phyloP scores from a whole-genome alignment of 495 filamentous ascomycete genomes.

The Annulohypoxylon nitens region DNA sequence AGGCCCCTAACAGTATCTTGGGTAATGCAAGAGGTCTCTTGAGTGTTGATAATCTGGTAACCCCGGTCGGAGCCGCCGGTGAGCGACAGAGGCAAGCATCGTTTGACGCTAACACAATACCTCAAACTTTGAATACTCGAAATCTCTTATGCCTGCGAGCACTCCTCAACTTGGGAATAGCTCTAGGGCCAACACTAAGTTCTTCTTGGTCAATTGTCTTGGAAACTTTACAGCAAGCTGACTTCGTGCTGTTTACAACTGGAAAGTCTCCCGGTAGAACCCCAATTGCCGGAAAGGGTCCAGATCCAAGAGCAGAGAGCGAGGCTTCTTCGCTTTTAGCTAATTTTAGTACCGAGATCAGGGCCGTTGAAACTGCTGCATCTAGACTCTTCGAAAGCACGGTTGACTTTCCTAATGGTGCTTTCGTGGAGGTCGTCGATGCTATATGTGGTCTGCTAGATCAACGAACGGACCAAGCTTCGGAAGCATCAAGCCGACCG shows the following conservation, averaged over 20 bases:
- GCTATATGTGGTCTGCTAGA: constrained; percentile 78
- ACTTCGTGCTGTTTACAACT: constrained; percentile 79
- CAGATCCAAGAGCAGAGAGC: constrained; percentile 58
- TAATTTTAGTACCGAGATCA: constrained; percentile 81
- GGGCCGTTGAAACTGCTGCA: constrained; percentile 90
- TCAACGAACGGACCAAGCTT: constrained; percentile 51
- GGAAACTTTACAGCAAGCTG: constrained; percentile 91
- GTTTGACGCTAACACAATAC: constrained; percentile 56
- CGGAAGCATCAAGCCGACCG: constrained; percentile 51
- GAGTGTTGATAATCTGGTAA: constrained; percentile 72
- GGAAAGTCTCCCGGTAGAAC: constrained; percentile 63
- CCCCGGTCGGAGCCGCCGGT: constrained; percentile 59
- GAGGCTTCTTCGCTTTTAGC: constrained; percentile 65
- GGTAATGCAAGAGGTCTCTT: constrained; percentile 73
- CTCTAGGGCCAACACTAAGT: constrained; percentile 87
- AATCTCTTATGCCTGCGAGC: constrained; percentile 92
- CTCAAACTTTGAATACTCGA: constrained; percentile 79
- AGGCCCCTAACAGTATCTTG: constrained; percentile 66
- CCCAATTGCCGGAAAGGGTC: constrained; percentile 57
- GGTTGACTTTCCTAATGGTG: constrained; percentile 81
- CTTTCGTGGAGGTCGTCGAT: constrained; percentile 82
- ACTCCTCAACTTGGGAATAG: constrained; percentile 93
- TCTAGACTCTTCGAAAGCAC: constrained; percentile 90
- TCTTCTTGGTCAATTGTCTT: constrained; percentile 90
- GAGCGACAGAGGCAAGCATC: constrained; percentile 68